Evolutionary conservation across 441 rosid species (phyloP), one percentile per base, ranked within the genome.

Genomic region (Bruguiera hainesii): DNA sequence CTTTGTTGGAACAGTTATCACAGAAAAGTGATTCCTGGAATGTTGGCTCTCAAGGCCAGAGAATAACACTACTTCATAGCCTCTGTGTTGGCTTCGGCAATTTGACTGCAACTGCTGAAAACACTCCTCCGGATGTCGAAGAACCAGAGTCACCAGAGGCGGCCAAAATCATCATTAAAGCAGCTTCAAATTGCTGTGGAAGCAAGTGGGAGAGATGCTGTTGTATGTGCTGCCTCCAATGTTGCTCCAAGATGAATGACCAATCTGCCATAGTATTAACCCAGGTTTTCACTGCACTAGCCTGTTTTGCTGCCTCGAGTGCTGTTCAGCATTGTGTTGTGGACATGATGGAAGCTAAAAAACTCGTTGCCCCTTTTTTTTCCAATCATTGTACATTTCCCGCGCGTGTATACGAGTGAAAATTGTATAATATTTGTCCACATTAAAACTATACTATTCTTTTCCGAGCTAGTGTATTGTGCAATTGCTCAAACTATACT

Each of bases 271-370:
- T 78, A 1, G 82, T 69, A n/a, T 71, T 88, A 56, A 76, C 93
- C 7, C 99, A 96, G 75, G 46, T 90, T 18, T 88, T 84, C 73
- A 56, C 83, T 18, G 91, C 94, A 42, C 53, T 90, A 28, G 96
- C 90, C 33, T 93, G 90, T 77, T 90, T 19, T 94, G 91, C 65
- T 93, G 99, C 83, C 35, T 87, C n/a, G 91, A 92, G 68, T 88
- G 96, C 76, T 96, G 97, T 75, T 48, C 93, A n/a, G 26, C 49
- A 19, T 19, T 92, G n/a, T 90, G 98, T 80, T 89, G 92, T 58
- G 96, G 92, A 60, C 56, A 75, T 21, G 85, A 82, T 1, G 78
- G 86, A 75, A 48, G 49, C 16, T 68, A 35, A 67, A 42, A 42
- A 56, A 60, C 5, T 6, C 57, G 26, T 20, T 50, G 21, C 42